Percentiles rank a stretch among this genome's conserved stretches.
Conservation (phyloP, 305 asterid genomes). For the Caryopteris hybrid region DNA sequence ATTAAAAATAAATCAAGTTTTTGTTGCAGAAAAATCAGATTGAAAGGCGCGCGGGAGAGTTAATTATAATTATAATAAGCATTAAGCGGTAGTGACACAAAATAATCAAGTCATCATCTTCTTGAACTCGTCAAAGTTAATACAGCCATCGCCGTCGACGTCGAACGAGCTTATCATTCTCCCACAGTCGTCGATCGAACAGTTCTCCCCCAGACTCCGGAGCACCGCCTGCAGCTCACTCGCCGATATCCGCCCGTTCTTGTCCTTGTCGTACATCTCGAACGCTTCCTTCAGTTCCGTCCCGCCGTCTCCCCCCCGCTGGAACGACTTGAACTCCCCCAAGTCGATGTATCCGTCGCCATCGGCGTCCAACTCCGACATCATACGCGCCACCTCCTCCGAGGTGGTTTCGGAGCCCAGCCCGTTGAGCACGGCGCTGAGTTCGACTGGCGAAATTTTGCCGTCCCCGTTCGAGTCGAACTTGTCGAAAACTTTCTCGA, state of each 20-base stretch:
- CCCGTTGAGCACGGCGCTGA: constrained; percentile 48
- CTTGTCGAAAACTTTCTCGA: constrained; percentile 57
- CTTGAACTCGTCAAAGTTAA: constrained; percentile 74
- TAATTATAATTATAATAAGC: no score
- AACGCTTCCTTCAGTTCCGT: constrained; percentile 70
- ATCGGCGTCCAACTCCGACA: constrained; percentile 75
- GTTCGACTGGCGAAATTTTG: constrained; percentile 62
- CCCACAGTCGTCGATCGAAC: constrained; percentile 61
- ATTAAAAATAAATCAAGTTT: no score
- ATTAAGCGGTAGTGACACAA: no score
- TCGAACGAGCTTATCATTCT: constrained; percentile 66
- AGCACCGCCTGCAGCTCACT: constrained; percentile 54
- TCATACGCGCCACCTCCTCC: constrained; percentile 57
- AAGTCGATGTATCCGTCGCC: constrained; percentile 86
- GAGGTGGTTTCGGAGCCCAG: constrained; percentile 51
- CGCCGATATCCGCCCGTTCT: constrained; percentile 70
- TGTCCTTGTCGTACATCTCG: constrained; percentile 62
- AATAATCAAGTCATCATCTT: constrained; percentile 73
- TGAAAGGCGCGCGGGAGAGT: no score
- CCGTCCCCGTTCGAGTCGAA: constrained; percentile 92
- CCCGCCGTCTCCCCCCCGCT: constrained; percentile 32
- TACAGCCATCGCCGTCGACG: constrained; percentile 81
- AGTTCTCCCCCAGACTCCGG: constrained; percentile 56
- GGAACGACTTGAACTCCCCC: constrained; percentile 69
- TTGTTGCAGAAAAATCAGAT: no score